These are phyloP conservation scores for Mikania micrantha DNA, from an alignment of 129 eudicot species.

Conservation along the genomic window DNA sequence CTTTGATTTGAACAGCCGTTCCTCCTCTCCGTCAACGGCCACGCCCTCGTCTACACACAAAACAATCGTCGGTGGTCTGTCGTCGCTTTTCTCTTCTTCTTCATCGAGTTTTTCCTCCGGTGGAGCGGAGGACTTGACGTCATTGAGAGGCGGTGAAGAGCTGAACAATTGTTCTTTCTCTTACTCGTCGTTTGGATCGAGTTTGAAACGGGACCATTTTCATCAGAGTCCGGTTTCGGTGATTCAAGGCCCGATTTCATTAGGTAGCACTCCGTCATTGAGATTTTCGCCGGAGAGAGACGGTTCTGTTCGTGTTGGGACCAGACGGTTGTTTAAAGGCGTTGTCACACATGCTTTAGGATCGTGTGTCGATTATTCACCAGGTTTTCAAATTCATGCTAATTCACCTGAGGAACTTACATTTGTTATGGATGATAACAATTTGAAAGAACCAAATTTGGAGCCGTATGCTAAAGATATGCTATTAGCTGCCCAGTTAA, in stretches of 20 bases:
- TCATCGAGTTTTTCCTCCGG: conserved; percentile 27
- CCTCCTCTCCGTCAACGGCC: conserved; percentile 46
- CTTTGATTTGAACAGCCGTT: conserved; percentile 47
- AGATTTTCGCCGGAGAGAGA: conserved; percentile 48
- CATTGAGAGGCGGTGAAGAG: conserved; percentile 26
- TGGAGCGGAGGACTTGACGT: conserved; percentile 44
- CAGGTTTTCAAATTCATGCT: conserved; percentile 20
- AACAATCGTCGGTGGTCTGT: conserved; percentile 56
- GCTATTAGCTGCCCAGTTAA: conserved; percentile 54
- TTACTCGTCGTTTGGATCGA: conserved; percentile 51
- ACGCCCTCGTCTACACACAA: conserved; percentile 42
- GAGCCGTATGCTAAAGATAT: conserved; percentile 49
- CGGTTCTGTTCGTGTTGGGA: conserved; percentile 38
- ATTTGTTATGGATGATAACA: conserved; percentile 71
- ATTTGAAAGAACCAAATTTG: conserved; percentile 21
- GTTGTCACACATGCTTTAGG: conserved; percentile 49
- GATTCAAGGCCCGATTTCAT: conserved; percentile 53
- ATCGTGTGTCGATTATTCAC: conserved; percentile 57
- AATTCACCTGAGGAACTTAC: conserved; percentile 55
- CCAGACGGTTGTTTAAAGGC: conserved; percentile 46
- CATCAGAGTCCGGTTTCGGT: conserved; percentile 95
- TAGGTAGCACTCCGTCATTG: conserved; percentile 34
- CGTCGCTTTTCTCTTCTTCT: conserved; percentile 62
- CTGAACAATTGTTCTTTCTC: conserved; percentile 42
- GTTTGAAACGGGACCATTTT: conserved; percentile 64